phyloP scores from a whole-genome alignment of 1,284 basidiomycete species.

The Laetiporus sulphureus region DNA sequence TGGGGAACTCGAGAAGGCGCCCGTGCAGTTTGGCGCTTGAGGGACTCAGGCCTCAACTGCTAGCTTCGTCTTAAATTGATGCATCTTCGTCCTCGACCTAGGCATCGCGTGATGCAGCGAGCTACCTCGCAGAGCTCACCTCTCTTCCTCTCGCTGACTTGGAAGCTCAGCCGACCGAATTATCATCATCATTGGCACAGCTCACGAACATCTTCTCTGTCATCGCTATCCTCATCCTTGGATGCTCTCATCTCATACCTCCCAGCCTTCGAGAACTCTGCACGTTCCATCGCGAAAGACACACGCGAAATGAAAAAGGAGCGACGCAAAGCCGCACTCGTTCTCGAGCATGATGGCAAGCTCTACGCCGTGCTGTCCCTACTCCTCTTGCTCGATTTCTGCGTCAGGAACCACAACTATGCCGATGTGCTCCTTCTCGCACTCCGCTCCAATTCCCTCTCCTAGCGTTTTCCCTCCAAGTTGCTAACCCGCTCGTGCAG shows the following conservation, averaged over 20 bases:
- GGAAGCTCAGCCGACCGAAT: conserved; percentile 60
- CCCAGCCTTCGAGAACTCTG: conserved; percentile 65
- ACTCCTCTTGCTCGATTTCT: conserved; percentile 85
- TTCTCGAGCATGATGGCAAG: conserved; percentile 88
- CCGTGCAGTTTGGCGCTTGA: no score
- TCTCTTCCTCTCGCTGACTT: conserved; percentile 61
- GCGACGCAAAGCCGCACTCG: conserved; percentile 67
- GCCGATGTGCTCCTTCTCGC: conserved; percentile 83
- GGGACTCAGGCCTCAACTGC: no score
- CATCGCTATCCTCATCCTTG: conserved; percentile 61
- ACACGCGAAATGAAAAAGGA: conserved; percentile 55
- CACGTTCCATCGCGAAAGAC: conserved; percentile 56
- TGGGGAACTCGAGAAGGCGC: no score
- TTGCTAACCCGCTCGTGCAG: conserved; percentile 35
- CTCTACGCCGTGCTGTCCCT: conserved; percentile 87
- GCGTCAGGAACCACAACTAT: conserved; percentile 87
- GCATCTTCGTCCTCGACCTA: background rate
- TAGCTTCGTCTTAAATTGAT: no score
- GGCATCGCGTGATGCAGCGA: conserved; percentile 20
- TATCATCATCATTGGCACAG: conserved; percentile 77
- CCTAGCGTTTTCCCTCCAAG: conserved; percentile 36
- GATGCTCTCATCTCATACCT: conserved; percentile 61
- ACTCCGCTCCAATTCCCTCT: conserved; percentile 51
- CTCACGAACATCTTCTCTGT: conserved; percentile 69
- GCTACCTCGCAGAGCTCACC: conserved; percentile 60